Base-by-base conservation (phyloP, 1,284 basidiomycete genomes). In the Apiotrichum gamsii region DNA sequence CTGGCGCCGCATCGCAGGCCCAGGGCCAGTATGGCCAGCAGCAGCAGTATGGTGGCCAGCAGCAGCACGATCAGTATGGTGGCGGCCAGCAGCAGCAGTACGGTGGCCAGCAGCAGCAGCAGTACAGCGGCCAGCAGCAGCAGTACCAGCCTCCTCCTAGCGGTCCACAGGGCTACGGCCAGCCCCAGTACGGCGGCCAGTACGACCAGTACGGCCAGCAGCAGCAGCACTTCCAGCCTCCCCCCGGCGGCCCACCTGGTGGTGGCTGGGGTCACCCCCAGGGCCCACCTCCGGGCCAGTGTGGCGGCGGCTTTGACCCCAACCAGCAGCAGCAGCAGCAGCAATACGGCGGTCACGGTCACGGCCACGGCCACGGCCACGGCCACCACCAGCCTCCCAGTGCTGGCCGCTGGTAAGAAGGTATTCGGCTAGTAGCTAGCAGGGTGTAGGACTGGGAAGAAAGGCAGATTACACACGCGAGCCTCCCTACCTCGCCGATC, bases 91-190 rank as follows among this genome's bases (percentile, higher is more conserved):
- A 28, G 16, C 15, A n/a, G 6, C 34, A 35, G 34, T 40, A 40
- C 39, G 29, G 29, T 30, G 18, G 34, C 34, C n/a, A n/a, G n/a
- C n/a, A n/a, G n/a, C n/a, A n/a, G n/a, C n/a, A n/a, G n/a, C 19
- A 41, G 39, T 28, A 18, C 28, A 16, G 35, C 32, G 31, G 29
- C 23, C 34, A 43, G 13, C 28, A 38, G 36, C 44, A 46, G 37
- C 9, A 24, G 20, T 31, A 36, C 43, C 37, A 43, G 16, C 38
- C 38, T 18, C 38, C 38, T 16, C 32, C 29, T 10, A 24, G 39
- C 33, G 39, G 39, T 8, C 39, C 39, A 8, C 30, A 29, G 21
- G 24, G 28, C 23, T 34, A 33, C 25, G 35, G 21, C 34, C 43
- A 42, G 32, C 39, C 29, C 8, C 39, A 42, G 39, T 32, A 37